These are phyloP conservation scores for Candida sanyiensis DNA, from an alignment of 805 yeast genomes.

Conservation along the genomic window DNA sequence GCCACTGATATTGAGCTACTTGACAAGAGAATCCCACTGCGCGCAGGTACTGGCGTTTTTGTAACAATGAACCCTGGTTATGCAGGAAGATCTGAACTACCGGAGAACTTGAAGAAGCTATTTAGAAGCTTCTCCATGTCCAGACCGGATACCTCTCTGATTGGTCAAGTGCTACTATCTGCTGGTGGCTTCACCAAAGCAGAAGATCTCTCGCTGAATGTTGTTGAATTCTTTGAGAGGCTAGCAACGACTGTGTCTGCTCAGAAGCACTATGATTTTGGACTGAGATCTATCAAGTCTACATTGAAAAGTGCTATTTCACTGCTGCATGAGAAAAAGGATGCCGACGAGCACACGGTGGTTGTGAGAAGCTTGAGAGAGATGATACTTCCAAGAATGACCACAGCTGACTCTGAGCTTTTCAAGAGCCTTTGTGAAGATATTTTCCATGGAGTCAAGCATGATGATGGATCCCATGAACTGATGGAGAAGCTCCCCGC, in stretches of 20 bases:
- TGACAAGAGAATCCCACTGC: slow-evolving; percentile 35
- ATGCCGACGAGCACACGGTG: slow-evolving; percentile 27
- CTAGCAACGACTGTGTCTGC: slow-evolving; percentile 38
- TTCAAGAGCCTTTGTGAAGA: slow-evolving; percentile 27
- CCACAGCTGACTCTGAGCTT: slow-evolving; percentile 42
- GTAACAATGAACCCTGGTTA: slow-evolving; percentile 91
- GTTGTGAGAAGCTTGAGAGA: slow-evolving; percentile 51
- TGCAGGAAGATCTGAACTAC: slow-evolving; percentile 74
- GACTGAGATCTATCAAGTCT: slow-evolving; percentile 73
- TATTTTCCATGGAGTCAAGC: slow-evolving; percentile 27
- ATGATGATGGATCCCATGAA: slow-evolving; percentile 21
- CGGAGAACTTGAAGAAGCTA: slow-evolving; percentile 77
- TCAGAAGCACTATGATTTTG: slow-evolving; percentile 86
- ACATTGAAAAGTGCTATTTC: slow-evolving; percentile 55
- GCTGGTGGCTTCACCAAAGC: slow-evolving; percentile 66
- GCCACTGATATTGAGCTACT: slow-evolving; percentile 32
- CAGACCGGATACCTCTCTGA: slow-evolving; percentile 60
- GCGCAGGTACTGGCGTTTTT: slow-evolving; percentile 61
- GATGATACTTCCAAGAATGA: slow-evolving; percentile 63
- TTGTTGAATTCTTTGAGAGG: slow-evolving; percentile 50
- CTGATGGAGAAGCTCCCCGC: slow-evolving; percentile 26
- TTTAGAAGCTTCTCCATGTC: slow-evolving; percentile 74
- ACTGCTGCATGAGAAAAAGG: slow-evolving; percentile 26
- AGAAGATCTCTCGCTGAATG: slow-evolving; percentile 33
- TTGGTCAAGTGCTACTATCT: slow-evolving; percentile 65